A percentile compares a stretch with the other conserved stretches of the same genome.
Conservation (phyloP, 2,329 filamentous ascomycete genomes). For the Neonectria magnoliae region DNA sequence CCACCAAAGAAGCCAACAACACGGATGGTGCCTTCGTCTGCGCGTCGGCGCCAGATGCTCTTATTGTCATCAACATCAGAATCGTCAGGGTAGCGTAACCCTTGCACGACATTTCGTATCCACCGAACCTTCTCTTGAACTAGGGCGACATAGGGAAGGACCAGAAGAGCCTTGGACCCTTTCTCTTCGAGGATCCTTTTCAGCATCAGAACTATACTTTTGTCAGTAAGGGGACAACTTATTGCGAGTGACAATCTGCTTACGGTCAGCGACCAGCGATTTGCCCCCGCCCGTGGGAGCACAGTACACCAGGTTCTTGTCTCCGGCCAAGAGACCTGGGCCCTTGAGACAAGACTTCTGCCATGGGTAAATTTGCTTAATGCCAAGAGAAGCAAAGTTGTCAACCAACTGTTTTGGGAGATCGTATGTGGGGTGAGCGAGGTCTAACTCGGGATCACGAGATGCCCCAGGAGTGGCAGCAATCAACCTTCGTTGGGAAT, state of each 20-base stretch:
- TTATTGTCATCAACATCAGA: constrained; percentile 48
- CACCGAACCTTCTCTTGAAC: constrained; percentile 83
- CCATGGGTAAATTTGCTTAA: constrained; percentile 81
- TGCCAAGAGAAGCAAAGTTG: constrained; percentile 74
- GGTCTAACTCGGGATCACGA: constrained; percentile 65
- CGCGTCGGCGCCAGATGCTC: constrained; percentile 63
- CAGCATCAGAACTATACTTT: constrained; percentile 70
- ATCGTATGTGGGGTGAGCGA: constrained; percentile 71
- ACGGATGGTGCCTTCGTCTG: constrained; percentile 67
- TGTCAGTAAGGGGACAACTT: constrained; percentile 23
- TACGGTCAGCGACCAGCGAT: constrained; percentile 74
- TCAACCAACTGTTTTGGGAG: constrained; percentile 68
- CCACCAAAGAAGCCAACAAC: constrained; percentile 81
- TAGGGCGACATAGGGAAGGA: constrained; percentile 81
- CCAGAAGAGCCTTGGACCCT: constrained; percentile 73
- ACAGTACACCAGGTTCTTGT: constrained; percentile 79
- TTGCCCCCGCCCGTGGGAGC: constrained; percentile 83
- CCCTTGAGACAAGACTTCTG: constrained; percentile 78
- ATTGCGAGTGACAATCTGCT: constrained; percentile 29
- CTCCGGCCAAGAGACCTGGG: constrained; percentile 71
- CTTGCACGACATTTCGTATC: constrained; percentile 73
- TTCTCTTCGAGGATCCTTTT: constrained; percentile 73
- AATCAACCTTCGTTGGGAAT: constrained; percentile 64
- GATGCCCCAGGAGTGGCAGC: constrained; percentile 64
- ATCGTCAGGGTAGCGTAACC: constrained; percentile 56